phyloP scores from a whole-genome alignment of 1,139 yeast species.

The Eremothecium cymbalariae region DNA sequence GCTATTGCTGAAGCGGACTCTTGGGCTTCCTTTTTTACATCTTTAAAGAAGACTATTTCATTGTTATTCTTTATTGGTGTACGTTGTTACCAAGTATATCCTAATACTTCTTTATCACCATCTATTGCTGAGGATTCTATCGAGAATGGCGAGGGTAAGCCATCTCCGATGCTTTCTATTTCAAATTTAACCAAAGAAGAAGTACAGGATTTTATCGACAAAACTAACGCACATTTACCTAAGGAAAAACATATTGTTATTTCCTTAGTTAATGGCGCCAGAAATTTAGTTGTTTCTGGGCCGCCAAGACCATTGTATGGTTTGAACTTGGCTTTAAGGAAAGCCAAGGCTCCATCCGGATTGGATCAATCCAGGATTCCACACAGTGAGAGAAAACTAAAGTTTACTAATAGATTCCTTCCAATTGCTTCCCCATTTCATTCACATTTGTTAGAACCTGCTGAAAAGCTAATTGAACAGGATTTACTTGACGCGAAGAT shows the following conservation, averaged over 20 bases:
- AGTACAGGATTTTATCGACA: constrained; percentile 69
- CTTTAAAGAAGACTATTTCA: constrained; percentile 71
- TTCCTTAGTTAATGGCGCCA: constrained; percentile 89
- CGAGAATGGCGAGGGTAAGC: constrained; percentile 92
- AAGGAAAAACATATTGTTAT: constrained; percentile 82
- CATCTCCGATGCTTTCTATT: constrained; percentile 94
- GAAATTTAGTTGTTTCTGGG: constrained; percentile 92
- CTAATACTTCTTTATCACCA: constrained; percentile 91
- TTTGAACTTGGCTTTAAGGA: constrained; percentile 82
- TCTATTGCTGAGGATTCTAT: constrained; percentile 86
- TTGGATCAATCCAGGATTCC: constrained; percentile 94
- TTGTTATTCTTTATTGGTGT: constrained; percentile 89
- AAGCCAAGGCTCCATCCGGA: constrained; percentile 91
- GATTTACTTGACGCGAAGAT: constrained; percentile 57
- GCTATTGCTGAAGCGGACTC: constrained; percentile 80
- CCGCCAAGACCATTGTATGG: constrained; percentile 99
- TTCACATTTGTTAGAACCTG: constrained; percentile 71
- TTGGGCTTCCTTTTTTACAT: constrained; percentile 73
- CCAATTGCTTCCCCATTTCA: constrained; percentile 98
- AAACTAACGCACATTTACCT: constrained; percentile 91
- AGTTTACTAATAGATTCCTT: constrained; percentile 85
- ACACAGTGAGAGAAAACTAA: constrained; percentile 82
- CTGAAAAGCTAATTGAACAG: constrained; percentile 54
- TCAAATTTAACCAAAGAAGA: constrained; percentile 77
- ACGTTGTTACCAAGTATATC: constrained; percentile 82